Base-by-base conservation (phyloP, 352 stramenopile genomes). In the Pythium oligandrum region DNA sequence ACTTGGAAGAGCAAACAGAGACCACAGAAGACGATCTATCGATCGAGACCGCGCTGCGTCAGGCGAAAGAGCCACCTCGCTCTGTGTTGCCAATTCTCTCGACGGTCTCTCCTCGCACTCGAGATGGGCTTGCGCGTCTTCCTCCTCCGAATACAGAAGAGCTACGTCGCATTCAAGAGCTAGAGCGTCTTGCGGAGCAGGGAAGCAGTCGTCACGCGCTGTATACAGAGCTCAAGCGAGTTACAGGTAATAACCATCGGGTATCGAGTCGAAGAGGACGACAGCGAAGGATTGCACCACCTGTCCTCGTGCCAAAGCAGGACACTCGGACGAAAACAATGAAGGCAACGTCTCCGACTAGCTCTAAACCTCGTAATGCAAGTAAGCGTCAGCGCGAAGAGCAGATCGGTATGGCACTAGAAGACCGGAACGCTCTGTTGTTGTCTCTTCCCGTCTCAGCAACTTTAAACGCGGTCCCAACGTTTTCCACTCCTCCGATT, bases 21-120 rank as follows among this genome's bases (percentile, higher is more conserved):
- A 26, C 17, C 17, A 26, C 17, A 26, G 17, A 26, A 26, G 17
- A 26, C 17, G 17, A 26, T 26, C 17, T 26, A 26, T 26, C 17
- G 0, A 26, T 26, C 17, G 17, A 26, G 17, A 26, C 17, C 17
- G 17, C 17, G 17, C 17, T 26, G 17, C 17, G 17, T 26, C 17
- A 26, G 17, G 17, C 17, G 17, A 26, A 26, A 26, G 17, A 26
- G 17, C 17, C 17, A 26, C 17, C 17, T 26, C 17, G 17, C 17
- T 26, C 17, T 26, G 17, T 26, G 17, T 39, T 84, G 1, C 77
- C 77, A 9, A 36, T 86, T 8, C 52, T 88, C 26, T 73, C 53
- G 37, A 81, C 66, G 5, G 64, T 88, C 17, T 79, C 74, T 1
- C 74, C 77, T 11, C 53, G 72, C 48, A 84, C 70, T n/a, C 67